Evolutionary conservation across 2,329 filamentous ascomycete genomes (phyloP), one percentile per base, ranked within the genome.

Genomic region (Botrytis deweyae): DNA sequence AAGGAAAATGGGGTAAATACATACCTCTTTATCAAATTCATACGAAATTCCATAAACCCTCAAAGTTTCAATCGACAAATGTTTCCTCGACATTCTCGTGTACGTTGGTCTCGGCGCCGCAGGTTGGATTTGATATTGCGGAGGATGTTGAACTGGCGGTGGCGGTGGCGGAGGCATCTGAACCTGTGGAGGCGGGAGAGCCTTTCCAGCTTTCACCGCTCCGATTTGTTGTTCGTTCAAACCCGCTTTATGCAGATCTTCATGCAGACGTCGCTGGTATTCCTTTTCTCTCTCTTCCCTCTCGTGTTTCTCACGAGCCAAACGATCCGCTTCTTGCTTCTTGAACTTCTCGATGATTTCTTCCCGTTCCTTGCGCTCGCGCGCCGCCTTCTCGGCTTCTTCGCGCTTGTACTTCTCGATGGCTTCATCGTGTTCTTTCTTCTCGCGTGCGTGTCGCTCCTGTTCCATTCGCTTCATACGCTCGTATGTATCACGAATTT

Each of bases 41-140:
- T 85, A 91, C 20, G 90, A 88, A 42, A 91, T 86, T 66, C 85
- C 83, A 77, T 87, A 89, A 25, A 82, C 82, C 67, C 85, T 83
- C 73, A 91, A 80, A 7, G 89, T 90, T 82, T 91, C 89, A 71
- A 91, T 84, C 0, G 89, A 90, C 36, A 91, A 82, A 79, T 91
- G 87, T 72, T 85, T 84, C 38, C 89, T 85, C 1, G 88, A 84
- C 88, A 91, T 91, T 76, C 89, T 86, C 22, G 89, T 91, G 78
- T 90, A 91, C 0, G 88, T 90, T 0, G 88, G 86, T 6, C 86
- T 84, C 25, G 82, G 73, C 69, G 77, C 73, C 76, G 73, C 59
- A 67, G 61, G 59, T n/a, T 72, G 59, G 1, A 70, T 63, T 14
- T 59, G 52, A 36, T 29, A 44, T 3, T 55, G 36, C 7, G 67